Evolutionary conservation across 306 rosid species (phyloP).

Genomic region (Ceratonia siliqua): DNA sequence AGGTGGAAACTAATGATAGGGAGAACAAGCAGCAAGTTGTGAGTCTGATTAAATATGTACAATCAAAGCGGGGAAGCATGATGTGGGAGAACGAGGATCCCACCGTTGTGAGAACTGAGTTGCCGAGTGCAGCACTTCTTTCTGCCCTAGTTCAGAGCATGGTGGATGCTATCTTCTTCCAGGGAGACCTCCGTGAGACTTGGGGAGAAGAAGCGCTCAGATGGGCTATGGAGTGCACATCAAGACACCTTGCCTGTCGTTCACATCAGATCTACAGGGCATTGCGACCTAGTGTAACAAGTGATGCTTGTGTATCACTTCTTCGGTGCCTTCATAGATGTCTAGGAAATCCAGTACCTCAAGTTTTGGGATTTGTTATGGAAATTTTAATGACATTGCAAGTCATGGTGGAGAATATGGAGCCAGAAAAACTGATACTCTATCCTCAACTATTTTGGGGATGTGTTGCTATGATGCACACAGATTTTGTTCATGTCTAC

Average conservation of each 20-base stretch:
- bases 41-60: conserved; percentile 96
- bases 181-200: conserved; percentile 97
- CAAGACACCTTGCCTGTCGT: conserved; percentile 96
- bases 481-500: conserved; percentile 98
- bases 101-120: conserved; percentile 88
- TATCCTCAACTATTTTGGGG: conserved; percentile 99
- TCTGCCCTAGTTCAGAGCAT: conserved; percentile 98
- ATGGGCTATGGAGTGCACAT: conserved; percentile 99
- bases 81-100: conserved; percentile 99
- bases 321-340: conserved; percentile 98
- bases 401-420: conserved; percentile 99
- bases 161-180: conserved; percentile 99
- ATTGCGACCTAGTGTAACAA: conserved; percentile 91
- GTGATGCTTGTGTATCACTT: conserved; percentile 92
- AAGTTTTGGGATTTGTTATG: conserved; percentile 92
- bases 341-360: conserved; percentile 95
- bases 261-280: conserved; percentile 99
- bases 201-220: conserved; percentile 98
- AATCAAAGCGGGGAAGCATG: conserved; percentile 99
- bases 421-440: conserved; percentile 97
- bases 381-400: conserved; percentile 95
- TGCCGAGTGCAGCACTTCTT: conserved; percentile 98
- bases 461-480: conserved; percentile 99
- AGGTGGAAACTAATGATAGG: conserved; percentile 94
- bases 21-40: conserved; percentile 99